Conservation (phyloP, 371 early-diverging fungal species). For the Dichotomocladium elegans region DNA sequence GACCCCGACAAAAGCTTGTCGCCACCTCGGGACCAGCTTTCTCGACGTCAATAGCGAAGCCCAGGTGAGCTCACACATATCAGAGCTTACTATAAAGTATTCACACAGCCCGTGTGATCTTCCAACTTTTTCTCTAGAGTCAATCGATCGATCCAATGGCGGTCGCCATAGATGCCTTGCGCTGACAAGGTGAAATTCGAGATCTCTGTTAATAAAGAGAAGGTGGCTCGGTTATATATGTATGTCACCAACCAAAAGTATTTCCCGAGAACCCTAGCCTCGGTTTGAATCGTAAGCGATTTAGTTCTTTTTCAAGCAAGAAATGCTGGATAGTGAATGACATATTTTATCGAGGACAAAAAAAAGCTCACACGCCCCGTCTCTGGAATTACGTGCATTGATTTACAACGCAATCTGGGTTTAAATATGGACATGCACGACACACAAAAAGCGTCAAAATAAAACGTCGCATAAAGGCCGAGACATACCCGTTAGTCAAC, state of each 20-base stretch:
- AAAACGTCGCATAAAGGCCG: too few species aligned
- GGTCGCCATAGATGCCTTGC: slow-evolving; percentile 26
- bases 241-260: background rate
- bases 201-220: slow-evolving; percentile 1
- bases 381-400: too few species aligned
- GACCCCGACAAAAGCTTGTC: slow-evolving; percentile 61
- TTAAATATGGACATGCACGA: too few species aligned
- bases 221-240: background rate
- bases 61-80: background rate
- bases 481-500: too few species aligned
- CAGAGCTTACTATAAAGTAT: slow-evolving; percentile 57
- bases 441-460: too few species aligned
- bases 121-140: slow-evolving; percentile 36
- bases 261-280: background rate
- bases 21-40: slow-evolving; percentile 58
- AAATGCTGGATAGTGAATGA: slow-evolving; percentile 1
- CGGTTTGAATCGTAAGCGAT: background rate
- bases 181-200: slow-evolving; percentile 11
- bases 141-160: slow-evolving; percentile 19
- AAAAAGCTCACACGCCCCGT: too few species aligned
- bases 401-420: too few species aligned
- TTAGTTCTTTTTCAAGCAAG: background rate
- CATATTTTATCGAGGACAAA: too few species aligned
- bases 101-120: slow-evolving; percentile 78
- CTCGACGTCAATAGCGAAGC: background rate